phyloP scores from a whole-genome alignment of 1,284 basidiomycete species.

The Sporisorium graminicola region DNA sequence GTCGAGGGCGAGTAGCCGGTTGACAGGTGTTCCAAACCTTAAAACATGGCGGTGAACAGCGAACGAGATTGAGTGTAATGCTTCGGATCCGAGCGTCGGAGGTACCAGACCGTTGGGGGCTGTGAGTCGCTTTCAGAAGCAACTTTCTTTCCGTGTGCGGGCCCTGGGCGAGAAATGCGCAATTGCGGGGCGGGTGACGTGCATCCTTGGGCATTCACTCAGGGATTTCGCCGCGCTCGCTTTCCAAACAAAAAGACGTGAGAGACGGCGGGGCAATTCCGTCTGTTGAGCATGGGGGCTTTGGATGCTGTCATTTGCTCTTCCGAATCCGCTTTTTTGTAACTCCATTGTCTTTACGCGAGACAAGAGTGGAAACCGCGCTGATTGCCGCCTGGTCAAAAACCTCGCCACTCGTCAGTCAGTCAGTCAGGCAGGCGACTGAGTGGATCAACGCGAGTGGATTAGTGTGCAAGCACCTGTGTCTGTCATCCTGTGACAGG shows the following conservation, averaged over 20 bases:
- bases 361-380: not conserved
- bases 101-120: not conserved
- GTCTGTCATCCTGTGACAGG: no score
- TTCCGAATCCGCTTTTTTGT: not conserved
- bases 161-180: no score
- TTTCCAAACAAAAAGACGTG: not conserved
- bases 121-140: slow-evolving; percentile 7
- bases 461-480: no score
- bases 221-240: not conserved
- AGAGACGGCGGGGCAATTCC: slow-evolving; percentile 5
- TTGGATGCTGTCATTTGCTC: no score
- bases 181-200: not conserved
- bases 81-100: not conserved
- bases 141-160: not conserved
- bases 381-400: no score
- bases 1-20: no score
- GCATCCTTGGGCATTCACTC: no score
- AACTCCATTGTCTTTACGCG: not conserved
- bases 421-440: no score
- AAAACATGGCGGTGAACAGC: slow-evolving; percentile 1
- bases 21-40: no score
- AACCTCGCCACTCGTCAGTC: no score
- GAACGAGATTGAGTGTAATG: not conserved
- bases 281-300: no score
- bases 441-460: no score